These are phyloP conservation scores for Hyaloscypha bicolor DNA, from an alignment of 495 filamentous ascomycete genomes.

Conservation along the genomic window DNA sequence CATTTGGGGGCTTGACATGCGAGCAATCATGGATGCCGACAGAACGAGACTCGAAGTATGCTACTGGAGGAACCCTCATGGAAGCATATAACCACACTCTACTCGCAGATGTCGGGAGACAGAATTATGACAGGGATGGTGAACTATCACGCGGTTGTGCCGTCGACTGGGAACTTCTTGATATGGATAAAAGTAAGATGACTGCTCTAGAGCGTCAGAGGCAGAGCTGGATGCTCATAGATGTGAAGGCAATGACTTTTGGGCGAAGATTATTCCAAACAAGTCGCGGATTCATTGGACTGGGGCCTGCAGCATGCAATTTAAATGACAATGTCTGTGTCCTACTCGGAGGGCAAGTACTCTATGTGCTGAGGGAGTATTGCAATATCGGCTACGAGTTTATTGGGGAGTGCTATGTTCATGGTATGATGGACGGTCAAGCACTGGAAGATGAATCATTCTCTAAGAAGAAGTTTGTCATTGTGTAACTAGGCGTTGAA, in stretches of 20 bases:
- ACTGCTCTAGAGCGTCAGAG: background rate
- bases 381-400: background rate
- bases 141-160: background rate
- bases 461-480: too few relatives aligned
- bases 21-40: background rate
- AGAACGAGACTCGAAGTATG: background rate
- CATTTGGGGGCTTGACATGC: background rate
- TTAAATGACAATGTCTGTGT: background rate
- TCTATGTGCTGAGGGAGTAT: constrained; percentile 4
- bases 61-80: background rate
- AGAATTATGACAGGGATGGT: background rate
- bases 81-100: constrained; percentile 2
- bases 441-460: background rate
- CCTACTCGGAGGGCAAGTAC: background rate
- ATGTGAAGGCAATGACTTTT: background rate
- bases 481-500: too few relatives aligned
- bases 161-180: background rate
- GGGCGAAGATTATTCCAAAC: constrained; percentile 3
- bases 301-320: background rate
- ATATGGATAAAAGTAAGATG: background rate
- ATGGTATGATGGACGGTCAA: background rate
- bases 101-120: background rate
- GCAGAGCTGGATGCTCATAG: too few relatives aligned
- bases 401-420: constrained; percentile 4
- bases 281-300: background rate